These are phyloP conservation scores for Penicillium arizonense DNA, from an alignment of 495 filamentous ascomycete species.

Conservation along the genomic window DNA sequence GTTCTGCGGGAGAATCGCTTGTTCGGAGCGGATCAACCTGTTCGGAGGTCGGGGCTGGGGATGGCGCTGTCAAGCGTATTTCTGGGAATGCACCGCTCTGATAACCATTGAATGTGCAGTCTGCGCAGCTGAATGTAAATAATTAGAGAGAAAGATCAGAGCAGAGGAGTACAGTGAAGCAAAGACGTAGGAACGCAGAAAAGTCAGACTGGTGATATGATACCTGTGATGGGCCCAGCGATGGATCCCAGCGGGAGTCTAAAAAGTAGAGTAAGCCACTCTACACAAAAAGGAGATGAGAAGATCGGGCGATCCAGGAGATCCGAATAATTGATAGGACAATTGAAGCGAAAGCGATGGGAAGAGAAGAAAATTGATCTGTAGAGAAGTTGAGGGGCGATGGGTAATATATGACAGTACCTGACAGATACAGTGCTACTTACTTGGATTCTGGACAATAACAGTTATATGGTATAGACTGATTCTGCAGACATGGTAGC, in stretches of 20 bases:
- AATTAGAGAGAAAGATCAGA: conserved; percentile 9
- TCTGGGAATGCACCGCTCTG: conserved; percentile 37
- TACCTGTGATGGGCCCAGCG: conserved; percentile 23
- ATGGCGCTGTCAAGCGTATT: conserved; percentile 40
- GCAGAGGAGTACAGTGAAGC: background rate
- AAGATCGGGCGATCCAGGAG: conserved; percentile 17
- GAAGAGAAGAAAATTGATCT: conserved; percentile 20
- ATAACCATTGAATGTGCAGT: conserved; percentile 11
- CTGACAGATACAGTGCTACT: background rate
- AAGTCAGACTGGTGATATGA: conserved; percentile 9
- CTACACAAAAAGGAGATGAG: conserved; percentile 1
- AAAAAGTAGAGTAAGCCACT: conserved; percentile 21
- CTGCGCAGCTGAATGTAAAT: background rate
- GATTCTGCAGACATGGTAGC: too few species aligned
- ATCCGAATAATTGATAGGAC: background rate
- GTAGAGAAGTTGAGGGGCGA: conserved; percentile 18
- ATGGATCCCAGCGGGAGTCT: conserved; percentile 32
- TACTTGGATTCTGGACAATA: background rate
- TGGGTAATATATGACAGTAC: conserved; percentile 5
- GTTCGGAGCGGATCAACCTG: conserved; percentile 45
- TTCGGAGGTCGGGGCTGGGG: conserved; percentile 36
- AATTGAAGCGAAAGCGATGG: background rate
- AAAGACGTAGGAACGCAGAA: background rate
- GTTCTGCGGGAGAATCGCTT: conserved; percentile 43
- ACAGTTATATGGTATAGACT: background rate